Evolutionary conservation across 1,139 yeast species (phyloP).

Genomic region (Sugiyamaella japonica): DNA sequence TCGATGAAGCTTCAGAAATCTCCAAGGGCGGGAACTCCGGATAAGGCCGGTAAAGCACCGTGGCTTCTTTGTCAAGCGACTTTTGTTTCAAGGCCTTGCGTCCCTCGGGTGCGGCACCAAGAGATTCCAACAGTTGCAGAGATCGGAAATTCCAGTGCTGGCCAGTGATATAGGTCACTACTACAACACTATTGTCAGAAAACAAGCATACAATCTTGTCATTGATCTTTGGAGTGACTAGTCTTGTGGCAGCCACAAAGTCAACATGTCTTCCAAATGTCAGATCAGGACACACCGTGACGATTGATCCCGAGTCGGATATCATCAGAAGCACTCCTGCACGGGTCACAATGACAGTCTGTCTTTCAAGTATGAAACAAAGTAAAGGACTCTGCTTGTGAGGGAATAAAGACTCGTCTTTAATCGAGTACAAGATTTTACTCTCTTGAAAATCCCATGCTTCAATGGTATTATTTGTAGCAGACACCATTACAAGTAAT

Average conservation of each 20-base stretch:
- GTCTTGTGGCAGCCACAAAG: slow-evolving; percentile 53
- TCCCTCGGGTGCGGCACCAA: slow-evolving; percentile 6
- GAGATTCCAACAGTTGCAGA: slow-evolving; percentile 48
- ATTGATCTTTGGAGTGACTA: slow-evolving; percentile 70
- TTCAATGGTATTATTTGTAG: slow-evolving; percentile 22
- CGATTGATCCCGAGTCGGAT: slow-evolving; percentile 15
- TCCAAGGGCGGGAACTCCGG: slow-evolving; percentile 7
- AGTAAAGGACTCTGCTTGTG: slow-evolving; percentile 21
- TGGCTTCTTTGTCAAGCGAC: neutral
- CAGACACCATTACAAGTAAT: slow-evolving; percentile 57
- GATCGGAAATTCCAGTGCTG: slow-evolving; percentile 61
- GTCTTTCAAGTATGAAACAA: slow-evolving; percentile 30
- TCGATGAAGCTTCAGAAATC: slow-evolving; percentile 7
- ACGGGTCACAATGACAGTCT: slow-evolving; percentile 27
- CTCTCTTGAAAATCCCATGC: slow-evolving; percentile 42
- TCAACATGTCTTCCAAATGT: slow-evolving; percentile 15
- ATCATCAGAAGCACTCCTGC: slow-evolving; percentile 20
- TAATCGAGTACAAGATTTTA: slow-evolving; percentile 17
- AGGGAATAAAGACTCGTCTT: slow-evolving; percentile 15
- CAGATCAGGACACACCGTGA: slow-evolving; percentile 16
- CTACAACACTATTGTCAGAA: slow-evolving; percentile 53
- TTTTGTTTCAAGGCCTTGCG: neutral
- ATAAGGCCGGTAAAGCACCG: slow-evolving; percentile 9
- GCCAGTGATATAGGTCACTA: slow-evolving; percentile 59
- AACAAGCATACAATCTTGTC: slow-evolving; percentile 66